A percentile compares a stretch with the other conserved stretches of the same genome.
phyloP scores from a whole-genome alignment of 495 filamentous ascomycete genomes.

The Tricharina praecox region DNA sequence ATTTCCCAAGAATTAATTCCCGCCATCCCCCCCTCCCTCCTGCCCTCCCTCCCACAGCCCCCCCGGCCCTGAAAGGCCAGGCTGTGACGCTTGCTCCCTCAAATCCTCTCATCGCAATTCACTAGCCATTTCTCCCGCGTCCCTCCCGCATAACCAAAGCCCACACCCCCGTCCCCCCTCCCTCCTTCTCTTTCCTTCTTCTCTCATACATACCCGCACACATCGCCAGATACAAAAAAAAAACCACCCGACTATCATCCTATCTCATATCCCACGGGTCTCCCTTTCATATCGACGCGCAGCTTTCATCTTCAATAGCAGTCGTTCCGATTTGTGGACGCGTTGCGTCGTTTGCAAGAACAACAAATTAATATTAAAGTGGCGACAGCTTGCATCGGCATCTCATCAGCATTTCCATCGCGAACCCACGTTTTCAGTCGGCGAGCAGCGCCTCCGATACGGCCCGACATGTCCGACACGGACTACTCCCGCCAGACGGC shows the following conservation, averaged over 20 bases:
- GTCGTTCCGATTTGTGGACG: not conserved
- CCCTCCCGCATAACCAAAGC: not conserved
- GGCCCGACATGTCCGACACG: conserved; percentile 16
- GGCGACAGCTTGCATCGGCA: not conserved
- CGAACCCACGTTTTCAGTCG: not conserved
- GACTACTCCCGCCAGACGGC: conserved; percentile 25
- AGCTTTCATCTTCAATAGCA: no score
- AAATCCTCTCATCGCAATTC: conserved; percentile 6
- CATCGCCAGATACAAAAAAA: conserved; percentile 7
- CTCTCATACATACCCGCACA: conserved; percentile 13
- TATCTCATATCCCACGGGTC: no score
- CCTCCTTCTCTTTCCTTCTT: conserved; percentile 8
- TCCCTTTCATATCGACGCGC: no score
- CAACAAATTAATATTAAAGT: conserved; percentile 1
- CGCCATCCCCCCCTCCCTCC: not conserved
- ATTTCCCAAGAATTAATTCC: conserved; percentile 2
- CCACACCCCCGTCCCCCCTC: conserved; percentile 6
- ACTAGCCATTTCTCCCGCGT: not conserved
- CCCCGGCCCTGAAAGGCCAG: not conserved
- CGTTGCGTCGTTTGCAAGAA: not conserved
- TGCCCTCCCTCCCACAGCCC: no score
- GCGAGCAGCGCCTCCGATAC: conserved; percentile 2
- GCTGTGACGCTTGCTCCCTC: not conserved
- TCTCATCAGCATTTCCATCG: not conserved
- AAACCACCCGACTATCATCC: no score